Evolutionary conservation across 2,329 filamentous ascomycete genomes (phyloP), one percentile per base, ranked within the genome.

Genomic region (Epichloe uncinata): DNA sequence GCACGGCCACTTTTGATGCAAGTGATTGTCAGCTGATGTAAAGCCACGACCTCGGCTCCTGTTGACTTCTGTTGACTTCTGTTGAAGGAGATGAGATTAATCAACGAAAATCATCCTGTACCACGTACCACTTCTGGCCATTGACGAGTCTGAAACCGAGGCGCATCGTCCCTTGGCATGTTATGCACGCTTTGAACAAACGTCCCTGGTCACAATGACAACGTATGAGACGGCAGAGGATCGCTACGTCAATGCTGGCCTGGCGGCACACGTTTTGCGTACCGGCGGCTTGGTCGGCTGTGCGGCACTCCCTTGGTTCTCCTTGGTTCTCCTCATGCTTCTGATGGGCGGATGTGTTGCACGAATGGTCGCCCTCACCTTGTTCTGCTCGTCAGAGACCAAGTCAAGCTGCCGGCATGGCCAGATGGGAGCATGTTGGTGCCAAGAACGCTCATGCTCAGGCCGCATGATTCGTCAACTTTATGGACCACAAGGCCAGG

Each of bases 281-380:
- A 66, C 37, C 58, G 65, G 15, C 58, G 50, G 16, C 55, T 67
- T 41, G 65, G 65, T 40, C 50, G 40, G 13, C 43, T 51, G 3
- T 48, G 60, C 42, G 64, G 63, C 48, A 53, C 62, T 16, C 63
- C 65, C 42, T 61, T 66, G 49, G 57, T 18, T 16, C 16, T 16
- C 16, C 16, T 16, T 16, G 16, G 16, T 63, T 4, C 35, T 66
- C 9, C 50, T 64, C 41, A 61, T 9, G 8, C 26, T 9, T 30
- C 26, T 18, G 66, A 36, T 77, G 66, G 73, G 73, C 13, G 73
- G 73, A 0, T 66, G 63, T 34, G 66, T 66, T 4, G 72, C 69
- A 6, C 73, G 4, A 30, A 58, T 72, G 45, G 59, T 74, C 4
- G 69, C 70, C 62, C 0, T 61, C 16, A 18, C 16, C 16, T 18